Evolutionary conservation across 495 filamentous ascomycete genomes (phyloP).

Genomic region (Poronia punctata): DNA sequence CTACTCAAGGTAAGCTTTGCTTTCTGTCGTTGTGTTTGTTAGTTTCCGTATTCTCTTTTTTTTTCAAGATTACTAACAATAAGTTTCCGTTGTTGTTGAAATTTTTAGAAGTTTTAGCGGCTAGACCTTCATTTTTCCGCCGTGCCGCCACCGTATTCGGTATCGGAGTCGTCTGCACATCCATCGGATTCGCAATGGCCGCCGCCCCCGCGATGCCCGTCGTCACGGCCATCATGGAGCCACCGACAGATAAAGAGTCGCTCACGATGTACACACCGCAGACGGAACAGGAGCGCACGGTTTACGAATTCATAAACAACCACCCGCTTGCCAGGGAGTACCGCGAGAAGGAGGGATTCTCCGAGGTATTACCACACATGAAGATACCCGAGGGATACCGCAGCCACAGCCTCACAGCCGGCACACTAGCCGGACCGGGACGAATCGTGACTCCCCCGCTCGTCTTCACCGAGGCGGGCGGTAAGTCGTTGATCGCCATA

Average conservation of each 20-base stretch:
- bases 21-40: too few species aligned
- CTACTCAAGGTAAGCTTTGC: conserved; percentile 17
- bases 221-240: conserved; percentile 39
- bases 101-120: conserved; percentile 1
- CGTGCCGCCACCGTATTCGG: conserved; percentile 21
- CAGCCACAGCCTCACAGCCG: conserved; percentile 71
- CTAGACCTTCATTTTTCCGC: conserved; percentile 14
- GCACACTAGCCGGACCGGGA: conserved; percentile 67
- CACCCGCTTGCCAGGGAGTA: conserved; percentile 65
- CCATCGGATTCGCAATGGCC: conserved; percentile 49
- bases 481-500: conserved; percentile 66
- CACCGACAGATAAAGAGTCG: conserved; percentile 65
- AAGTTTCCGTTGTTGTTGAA: too few species aligned
- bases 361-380: conserved; percentile 77
- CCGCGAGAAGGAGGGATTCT: conserved; percentile 59
- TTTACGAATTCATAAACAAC: conserved; percentile 65
- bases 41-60: too few species aligned
- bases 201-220: conserved; percentile 39
- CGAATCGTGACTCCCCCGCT: conserved; percentile 78
- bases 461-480: conserved; percentile 62
- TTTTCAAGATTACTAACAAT: too few species aligned
- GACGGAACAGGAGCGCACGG: conserved; percentile 51
- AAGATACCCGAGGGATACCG: conserved; percentile 66
- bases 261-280: conserved; percentile 57
- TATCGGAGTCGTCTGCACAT: conserved; percentile 38